These are phyloP conservation scores for Linum trigynum DNA, from an alignment of 345 rosid genomes.

Conservation along the genomic window DNA sequence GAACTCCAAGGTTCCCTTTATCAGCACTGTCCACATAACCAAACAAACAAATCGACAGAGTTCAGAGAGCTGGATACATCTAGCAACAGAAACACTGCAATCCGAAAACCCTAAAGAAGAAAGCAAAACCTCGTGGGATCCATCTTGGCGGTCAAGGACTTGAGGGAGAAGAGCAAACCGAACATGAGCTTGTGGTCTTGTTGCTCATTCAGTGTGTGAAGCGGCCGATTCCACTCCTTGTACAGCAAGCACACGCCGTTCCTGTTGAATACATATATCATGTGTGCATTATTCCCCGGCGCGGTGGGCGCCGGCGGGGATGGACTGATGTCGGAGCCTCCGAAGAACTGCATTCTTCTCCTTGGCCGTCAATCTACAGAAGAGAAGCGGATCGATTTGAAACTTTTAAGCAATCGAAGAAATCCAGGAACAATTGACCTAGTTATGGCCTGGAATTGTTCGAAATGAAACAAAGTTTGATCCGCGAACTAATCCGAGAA, in stretches of 20 bases:
- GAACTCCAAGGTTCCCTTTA: conserved; percentile 77
- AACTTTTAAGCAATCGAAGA: background rate
- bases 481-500: too few species aligned
- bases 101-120: background rate
- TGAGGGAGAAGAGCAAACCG: conserved; percentile 96
- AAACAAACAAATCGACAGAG: background rate
- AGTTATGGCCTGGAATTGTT: background rate
- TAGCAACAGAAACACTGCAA: background rate
- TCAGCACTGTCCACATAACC: conserved; percentile 33
- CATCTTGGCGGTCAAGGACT: conserved; percentile 93
- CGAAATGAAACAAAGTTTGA: too few species aligned
- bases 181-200: conserved; percentile 97
- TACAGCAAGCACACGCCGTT: conserved; percentile 87
- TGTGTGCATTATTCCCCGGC: conserved; percentile 74
- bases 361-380: background rate
- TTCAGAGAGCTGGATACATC: background rate
- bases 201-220: conserved; percentile 68
- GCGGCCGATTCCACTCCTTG: conserved; percentile 87
- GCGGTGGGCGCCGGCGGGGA: conserved; percentile 68
- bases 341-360: conserved; percentile 72
- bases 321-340: conserved; percentile 83
- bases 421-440: background rate
- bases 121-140: conserved; percentile 60
- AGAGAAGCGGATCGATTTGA: background rate
- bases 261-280: conserved; percentile 76